Conservation (phyloP, 805 yeast genomes). For the Saccharomycopsis oosterbeekiorum region DNA sequence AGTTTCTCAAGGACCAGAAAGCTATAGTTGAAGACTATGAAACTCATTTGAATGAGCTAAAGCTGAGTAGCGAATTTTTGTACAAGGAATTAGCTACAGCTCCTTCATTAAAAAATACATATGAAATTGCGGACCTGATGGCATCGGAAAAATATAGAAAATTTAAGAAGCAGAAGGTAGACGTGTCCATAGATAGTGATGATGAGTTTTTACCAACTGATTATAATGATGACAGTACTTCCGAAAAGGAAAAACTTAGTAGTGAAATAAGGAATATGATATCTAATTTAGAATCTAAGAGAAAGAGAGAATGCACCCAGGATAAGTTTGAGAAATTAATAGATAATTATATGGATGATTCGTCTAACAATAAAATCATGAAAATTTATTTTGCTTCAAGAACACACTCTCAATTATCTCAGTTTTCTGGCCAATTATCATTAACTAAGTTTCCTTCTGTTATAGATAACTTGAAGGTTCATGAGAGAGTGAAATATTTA, state of each 20-base stretch:
- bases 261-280: conserved; percentile 42
- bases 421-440: conserved; percentile 63
- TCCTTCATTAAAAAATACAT: neutral
- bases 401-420: conserved; percentile 83
- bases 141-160: conserved; percentile 19
- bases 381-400: conserved; percentile 69
- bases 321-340: conserved; percentile 16
- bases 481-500: conserved; percentile 53
- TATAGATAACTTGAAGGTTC: conserved; percentile 18
- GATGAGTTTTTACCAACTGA: conserved; percentile 34
- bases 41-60: conserved; percentile 25
- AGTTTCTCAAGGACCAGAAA: conserved; percentile 21
- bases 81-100: neutral
- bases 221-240: conserved; percentile 20
- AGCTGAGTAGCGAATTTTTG: conserved; percentile 15
- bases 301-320: conserved; percentile 14
- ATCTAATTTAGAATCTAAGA: conserved; percentile 30
- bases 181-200: conserved; percentile 26
- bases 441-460: conserved; percentile 52
- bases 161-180: conserved; percentile 6
- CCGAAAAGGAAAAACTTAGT: conserved; percentile 26
- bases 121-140: conserved; percentile 3
- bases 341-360: conserved; percentile 19
- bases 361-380: conserved; percentile 22
- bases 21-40: conserved; percentile 28